Conservation (phyloP, 257 asterid genomes). For the Leptodermis oblonga region DNA sequence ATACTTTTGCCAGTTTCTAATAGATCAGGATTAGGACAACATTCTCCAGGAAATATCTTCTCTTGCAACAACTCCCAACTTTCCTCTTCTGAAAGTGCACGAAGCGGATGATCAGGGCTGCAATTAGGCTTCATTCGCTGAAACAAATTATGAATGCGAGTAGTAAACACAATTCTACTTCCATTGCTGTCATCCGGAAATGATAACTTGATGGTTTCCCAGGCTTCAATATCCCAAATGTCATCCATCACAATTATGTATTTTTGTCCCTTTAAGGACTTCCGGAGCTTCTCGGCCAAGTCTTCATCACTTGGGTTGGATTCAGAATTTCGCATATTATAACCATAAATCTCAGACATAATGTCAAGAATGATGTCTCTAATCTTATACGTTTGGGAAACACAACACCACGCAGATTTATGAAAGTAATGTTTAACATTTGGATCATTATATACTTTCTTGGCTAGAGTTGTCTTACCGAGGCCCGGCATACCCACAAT, state of each 20-base stretch:
- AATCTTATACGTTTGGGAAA: not conserved
- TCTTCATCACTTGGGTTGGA: not conserved
- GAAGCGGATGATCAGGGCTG: not conserved
- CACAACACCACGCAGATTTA: not conserved
- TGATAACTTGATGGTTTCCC: not conserved
- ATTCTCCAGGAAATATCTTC: not conserved
- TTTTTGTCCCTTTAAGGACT: not conserved
- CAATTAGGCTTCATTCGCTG: not conserved
- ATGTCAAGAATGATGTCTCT: not conserved
- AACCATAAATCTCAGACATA: not conserved
- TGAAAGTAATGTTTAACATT: not conserved
- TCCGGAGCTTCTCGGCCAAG: not conserved
- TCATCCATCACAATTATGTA: not conserved
- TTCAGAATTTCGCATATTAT: not conserved
- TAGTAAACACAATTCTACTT: not conserved
- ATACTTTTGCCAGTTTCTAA: not conserved
- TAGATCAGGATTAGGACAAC: not conserved
- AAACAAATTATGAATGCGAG: not conserved
- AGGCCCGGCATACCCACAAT: constrained; percentile 3
- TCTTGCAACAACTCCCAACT: constrained; percentile 1
- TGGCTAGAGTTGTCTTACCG: not conserved
- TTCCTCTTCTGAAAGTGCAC: not conserved
- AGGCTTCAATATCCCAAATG: constrained; percentile 1
- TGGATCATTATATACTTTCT: not conserved
- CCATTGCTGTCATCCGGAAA: no score